Base-by-base conservation (phyloP, 2,329 filamentous ascomycete genomes). In the Pleomassaria siparia region DNA sequence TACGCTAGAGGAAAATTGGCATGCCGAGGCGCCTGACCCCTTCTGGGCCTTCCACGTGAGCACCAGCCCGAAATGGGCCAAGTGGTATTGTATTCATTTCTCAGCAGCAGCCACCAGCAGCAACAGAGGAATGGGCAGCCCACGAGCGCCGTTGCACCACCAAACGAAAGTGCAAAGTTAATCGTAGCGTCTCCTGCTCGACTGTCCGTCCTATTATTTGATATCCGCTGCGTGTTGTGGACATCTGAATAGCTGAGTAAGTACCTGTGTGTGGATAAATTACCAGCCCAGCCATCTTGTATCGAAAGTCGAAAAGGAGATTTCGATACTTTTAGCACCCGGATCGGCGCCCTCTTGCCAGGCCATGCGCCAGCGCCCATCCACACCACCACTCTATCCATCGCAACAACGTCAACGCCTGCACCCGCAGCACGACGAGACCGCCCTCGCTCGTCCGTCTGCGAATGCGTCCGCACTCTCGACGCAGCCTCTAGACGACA, bases 391-490 rank as follows among this genome's bases (percentile, higher is more conserved):
- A 20, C 36, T 37, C 44, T 47, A 44, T n/a, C 24, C 37, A 40
- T 37, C 56, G 53, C 20, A n/a, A 16, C 32, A 35, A 35, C 47
- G 15, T 26, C 30, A 25, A 20, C n/a, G 18, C 16, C 12, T 29
- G 42, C 36, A 32, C 40, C 41, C 40, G 40, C 41, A 45, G 37
- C 43, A 24, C 25, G 18, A 18, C 25, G 22, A 15, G 39, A 20
- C 26, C 36, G 29, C 32, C 36, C 24, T 18, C 43, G 29, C 54
- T 50, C 50, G 48, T 46, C 49, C 53, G 47, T 51, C 51, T 51
- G 59, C 62, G 50, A 59, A 60, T 58, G 60, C 60, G 52, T 52
- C 55, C 57, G 60, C 59, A 56, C 59, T 55, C 55, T 47, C 53
- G 44, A 53, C 52, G 45, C 55, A 50, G 54, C 53, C 46, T 33